These are phyloP conservation scores for Talaromyces pinophilus DNA, from an alignment of 2,329 filamentous ascomycete genomes.

Conservation along the genomic window DNA sequence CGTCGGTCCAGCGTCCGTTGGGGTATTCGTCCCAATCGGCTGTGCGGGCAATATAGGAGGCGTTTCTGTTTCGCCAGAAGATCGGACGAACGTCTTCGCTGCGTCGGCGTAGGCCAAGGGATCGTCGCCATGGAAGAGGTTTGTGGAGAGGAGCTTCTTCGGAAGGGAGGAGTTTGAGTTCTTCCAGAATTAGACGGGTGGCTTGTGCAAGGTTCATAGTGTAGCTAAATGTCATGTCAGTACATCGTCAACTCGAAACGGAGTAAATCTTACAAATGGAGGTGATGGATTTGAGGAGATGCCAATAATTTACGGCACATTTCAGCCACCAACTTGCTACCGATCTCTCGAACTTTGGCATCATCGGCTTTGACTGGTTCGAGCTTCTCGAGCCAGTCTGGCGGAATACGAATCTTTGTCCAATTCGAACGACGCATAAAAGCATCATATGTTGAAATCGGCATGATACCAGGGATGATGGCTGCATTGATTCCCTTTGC, in stretches of 20 bases:
- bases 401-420: conserved; percentile 82
- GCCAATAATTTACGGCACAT: conserved; percentile 86
- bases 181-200: conserved; percentile 89
- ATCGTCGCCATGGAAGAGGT: conserved; percentile 94
- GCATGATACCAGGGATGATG: conserved; percentile 87
- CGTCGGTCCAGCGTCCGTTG: conserved; percentile 98
- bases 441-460: conserved; percentile 90
- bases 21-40: conserved; percentile 99
- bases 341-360: conserved; percentile 83
- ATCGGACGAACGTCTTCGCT: conserved; percentile 96
- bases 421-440: conserved; percentile 89
- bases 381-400: conserved; percentile 75
- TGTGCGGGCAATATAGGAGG: conserved; percentile 91
- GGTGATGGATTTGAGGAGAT: conserved; percentile 72
- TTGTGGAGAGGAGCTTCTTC: conserved; percentile 77
- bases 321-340: conserved; percentile 80
- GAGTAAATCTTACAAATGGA: conserved; percentile 70
- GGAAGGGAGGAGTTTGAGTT: conserved; percentile 78
- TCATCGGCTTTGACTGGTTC: conserved; percentile 98
- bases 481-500: conserved; percentile 80
- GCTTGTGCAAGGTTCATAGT: conserved; percentile 98
- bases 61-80: conserved; percentile 97
- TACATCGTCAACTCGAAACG: background rate
- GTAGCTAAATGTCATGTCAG: conserved; percentile 56
- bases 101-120: conserved; percentile 81